Conservation (phyloP, 352 stramenopile genomes). For the Thraustotheca clavata region DNA sequence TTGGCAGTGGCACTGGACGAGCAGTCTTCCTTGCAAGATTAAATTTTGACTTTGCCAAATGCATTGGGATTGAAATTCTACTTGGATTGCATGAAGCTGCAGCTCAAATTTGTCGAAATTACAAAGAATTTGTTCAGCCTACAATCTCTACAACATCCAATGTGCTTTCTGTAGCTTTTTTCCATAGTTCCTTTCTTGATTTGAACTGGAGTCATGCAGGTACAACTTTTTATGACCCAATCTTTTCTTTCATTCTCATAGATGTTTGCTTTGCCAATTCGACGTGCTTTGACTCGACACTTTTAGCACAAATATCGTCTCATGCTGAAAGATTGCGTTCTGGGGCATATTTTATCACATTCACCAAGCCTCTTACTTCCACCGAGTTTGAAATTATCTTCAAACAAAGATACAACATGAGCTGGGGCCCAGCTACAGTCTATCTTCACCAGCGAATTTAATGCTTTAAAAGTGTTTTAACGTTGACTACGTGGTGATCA, state of each 20-base stretch:
- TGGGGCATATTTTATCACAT: slow-evolving; percentile 34
- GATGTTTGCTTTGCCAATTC: slow-evolving; percentile 34
- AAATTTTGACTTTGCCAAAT: slow-evolving; percentile 33
- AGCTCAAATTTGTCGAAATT: slow-evolving; percentile 22
- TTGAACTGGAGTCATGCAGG: slow-evolving; percentile 39
- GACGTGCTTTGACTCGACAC: slow-evolving; percentile 39
- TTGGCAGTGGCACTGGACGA: slow-evolving; percentile 35
- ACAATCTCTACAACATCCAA: not conserved
- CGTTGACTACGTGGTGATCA: too few species aligned
- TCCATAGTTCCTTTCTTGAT: slow-evolving; percentile 19
- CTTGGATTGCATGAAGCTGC: slow-evolving; percentile 28
- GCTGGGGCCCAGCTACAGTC: slow-evolving; percentile 33
- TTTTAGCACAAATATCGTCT: slow-evolving; percentile 30
- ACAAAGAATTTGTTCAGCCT: slow-evolving; percentile 11
- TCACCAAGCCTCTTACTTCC: slow-evolving; percentile 28
- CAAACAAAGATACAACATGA: slow-evolving; percentile 33
- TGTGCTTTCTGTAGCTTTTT: slow-evolving; percentile 1
- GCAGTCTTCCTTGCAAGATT: slow-evolving; percentile 39
- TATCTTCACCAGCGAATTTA: slow-evolving; percentile 27
- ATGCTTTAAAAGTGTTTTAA: not conserved
- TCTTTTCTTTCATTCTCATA: not conserved
- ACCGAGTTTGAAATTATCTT: slow-evolving; percentile 34
- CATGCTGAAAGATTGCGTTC: slow-evolving; percentile 27
- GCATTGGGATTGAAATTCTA: slow-evolving; percentile 41
- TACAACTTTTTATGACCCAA: not conserved